phyloP scores from a whole-genome alignment of 225 moss, liverwort and hornwort genomes.

The Polytrichum formosum region DNA sequence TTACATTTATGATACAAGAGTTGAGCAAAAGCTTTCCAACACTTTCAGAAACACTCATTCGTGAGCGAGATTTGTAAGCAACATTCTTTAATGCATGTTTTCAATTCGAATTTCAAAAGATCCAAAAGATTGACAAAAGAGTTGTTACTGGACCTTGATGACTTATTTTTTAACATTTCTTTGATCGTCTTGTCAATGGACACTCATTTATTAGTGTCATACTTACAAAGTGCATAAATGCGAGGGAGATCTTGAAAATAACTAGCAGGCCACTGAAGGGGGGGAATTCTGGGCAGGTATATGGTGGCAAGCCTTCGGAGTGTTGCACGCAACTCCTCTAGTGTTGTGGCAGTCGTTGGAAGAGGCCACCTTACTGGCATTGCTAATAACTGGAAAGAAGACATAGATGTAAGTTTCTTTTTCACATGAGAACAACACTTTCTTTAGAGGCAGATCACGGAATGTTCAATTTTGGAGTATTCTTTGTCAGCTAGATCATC shows the following conservation, averaged over 20 bases:
- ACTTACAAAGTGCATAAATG: not conserved
- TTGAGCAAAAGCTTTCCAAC: slow-evolving; percentile 64
- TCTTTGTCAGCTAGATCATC: not conserved
- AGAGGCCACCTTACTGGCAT: slow-evolving; percentile 73
- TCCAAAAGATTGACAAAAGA: not conserved
- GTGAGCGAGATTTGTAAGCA: slow-evolving; percentile 77
- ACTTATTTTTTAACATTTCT: not conserved
- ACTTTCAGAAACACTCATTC: slow-evolving; percentile 61
- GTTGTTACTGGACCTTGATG: not conserved
- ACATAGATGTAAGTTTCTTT: slow-evolving; percentile 57
- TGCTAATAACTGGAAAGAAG: slow-evolving; percentile 60
- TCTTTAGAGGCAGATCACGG: too few species aligned
- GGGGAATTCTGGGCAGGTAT: slow-evolving; percentile 45
- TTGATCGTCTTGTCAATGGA: not conserved
- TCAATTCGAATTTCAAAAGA: slow-evolving; percentile 1
- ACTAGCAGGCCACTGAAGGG: slow-evolving; percentile 1
- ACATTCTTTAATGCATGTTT: not conserved
- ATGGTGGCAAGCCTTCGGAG: slow-evolving; percentile 65
- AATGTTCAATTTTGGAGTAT: not conserved
- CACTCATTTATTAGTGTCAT: too few species aligned
- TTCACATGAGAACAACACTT: not conserved
- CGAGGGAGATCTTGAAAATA: not conserved
- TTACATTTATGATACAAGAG: slow-evolving; percentile 64
- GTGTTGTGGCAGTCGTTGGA: slow-evolving; percentile 80
- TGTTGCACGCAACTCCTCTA: slow-evolving; percentile 45